Conservation (phyloP, 192 early-diverging fungal species). For the Phlyctochytrium bullatum region DNA sequence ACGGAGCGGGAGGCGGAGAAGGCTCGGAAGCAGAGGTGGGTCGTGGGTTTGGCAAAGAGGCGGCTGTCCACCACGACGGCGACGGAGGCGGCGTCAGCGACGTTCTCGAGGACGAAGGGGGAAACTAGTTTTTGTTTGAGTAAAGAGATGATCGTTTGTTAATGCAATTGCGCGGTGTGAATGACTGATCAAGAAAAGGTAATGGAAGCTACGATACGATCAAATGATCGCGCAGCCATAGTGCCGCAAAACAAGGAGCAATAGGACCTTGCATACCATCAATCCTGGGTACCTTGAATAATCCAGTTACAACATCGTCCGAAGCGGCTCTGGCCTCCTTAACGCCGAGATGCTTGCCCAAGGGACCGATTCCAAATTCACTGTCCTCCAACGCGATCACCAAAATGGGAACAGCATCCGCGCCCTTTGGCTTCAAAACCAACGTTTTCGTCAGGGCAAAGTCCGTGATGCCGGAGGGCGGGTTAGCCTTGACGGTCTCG, state of each 20-base stretch:
- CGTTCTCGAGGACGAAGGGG: conserved; percentile 69
- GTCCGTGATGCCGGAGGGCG: background rate
- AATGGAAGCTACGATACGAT: background rate
- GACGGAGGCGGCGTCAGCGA: conserved; percentile 56
- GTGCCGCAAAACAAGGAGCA: conserved; percentile 4
- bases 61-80: conserved; percentile 72
- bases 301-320: conserved; percentile 58
- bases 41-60: conserved; percentile 46
- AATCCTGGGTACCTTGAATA: conserved; percentile 56
- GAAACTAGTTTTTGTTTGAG: conserved; percentile 56
- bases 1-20: conserved; percentile 53
- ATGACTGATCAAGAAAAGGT: background rate
- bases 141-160: too few relatives aligned
- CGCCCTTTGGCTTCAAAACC: conserved; percentile 77
- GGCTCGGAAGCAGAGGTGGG: conserved; percentile 66
- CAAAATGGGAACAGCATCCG: conserved; percentile 59
- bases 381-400: conserved; percentile 61
- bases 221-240: background rate
- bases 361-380: conserved; percentile 25
- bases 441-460: conserved; percentile 64
- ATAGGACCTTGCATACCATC: conserved; percentile 49
- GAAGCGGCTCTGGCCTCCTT: conserved; percentile 69
- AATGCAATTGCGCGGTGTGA: background rate
- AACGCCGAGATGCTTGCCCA: conserved; percentile 34
- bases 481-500: conserved; percentile 19